Percentiles rank a stretch among this genome's conserved stretches.
Evolutionary conservation across 345 rosid species (phyloP).

Genomic region (Raphanus raphanistrum): DNA sequence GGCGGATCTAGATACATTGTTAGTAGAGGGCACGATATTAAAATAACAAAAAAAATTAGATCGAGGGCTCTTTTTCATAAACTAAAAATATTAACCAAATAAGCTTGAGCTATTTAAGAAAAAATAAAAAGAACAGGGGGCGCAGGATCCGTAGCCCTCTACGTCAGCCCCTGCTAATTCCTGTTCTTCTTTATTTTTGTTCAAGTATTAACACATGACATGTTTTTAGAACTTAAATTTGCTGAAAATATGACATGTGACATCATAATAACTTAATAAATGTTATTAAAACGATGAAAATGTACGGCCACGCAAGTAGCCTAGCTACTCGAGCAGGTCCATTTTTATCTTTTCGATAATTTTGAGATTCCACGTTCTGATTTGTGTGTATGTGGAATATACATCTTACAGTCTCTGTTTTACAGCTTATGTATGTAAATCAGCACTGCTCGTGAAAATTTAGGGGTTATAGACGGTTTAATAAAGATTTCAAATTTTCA

Average conservation of each 20-base stretch:
- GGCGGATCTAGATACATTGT: no score
- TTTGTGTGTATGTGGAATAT: background rate
- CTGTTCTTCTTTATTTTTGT: background rate
- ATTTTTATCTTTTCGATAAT: conserved; percentile 32
- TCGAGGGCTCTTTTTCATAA: no score
- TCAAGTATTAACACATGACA: background rate
- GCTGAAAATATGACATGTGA: background rate
- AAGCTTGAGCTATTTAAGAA: no score
- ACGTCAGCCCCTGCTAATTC: background rate
- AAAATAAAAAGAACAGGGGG: no score
- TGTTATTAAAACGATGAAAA: background rate
- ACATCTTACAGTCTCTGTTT: conserved; percentile 13
- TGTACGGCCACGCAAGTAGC: conserved; percentile 29
- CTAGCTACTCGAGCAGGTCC: conserved; percentile 13
- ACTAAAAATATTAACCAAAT: no score
- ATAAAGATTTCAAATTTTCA: no score
- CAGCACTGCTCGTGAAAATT: no score
- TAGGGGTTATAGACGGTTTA: no score
- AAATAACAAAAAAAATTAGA: no score
- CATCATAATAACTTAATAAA: background rate
- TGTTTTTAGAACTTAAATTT: background rate
- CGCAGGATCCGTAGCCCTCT: no score
- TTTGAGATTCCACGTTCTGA: conserved; percentile 33
- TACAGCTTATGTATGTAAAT: background rate
- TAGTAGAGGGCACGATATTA: no score